Evolutionary conservation across 2,329 filamentous ascomycete species (phyloP), one percentile per base, ranked within the genome.

Genomic region (Massarina eburnea): DNA sequence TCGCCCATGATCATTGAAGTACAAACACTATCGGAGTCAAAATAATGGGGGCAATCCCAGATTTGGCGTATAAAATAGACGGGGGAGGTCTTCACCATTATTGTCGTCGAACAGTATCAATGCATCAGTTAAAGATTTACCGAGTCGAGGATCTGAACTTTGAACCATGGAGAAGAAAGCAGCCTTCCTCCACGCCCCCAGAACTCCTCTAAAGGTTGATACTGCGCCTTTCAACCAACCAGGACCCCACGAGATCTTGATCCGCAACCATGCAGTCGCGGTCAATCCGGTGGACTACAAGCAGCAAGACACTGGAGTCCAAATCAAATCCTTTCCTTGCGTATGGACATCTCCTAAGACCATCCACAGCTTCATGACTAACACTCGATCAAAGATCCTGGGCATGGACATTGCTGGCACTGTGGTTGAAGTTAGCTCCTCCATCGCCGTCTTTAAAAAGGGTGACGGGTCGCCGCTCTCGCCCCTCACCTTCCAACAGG

Each of bases 221-320:
- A 36, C 54, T 19, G 52, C 55, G 6, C 49, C 52, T 2, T 36
- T 61, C 21, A 45, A 52, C 1, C 24, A 38, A 3, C 57, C 56
- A 3, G 46, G 41, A 8, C 43, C 49, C 1, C 21, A 51, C 22
- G 50, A 67, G 38, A 47, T 68, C n/a, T 39, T 68, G 1, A 64
- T 68, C 35, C 59, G 59, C 45, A 64, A 68, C 15, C 40, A 57
- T 9, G 58, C 65, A 18, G 37, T 58, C 10, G 66, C 64, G 10
- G 52, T 59, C 10, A 71, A 71, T 39, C 68, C 74, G 6, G 73
- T 76, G 45, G 74, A 76, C 55, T 75, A 70, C 68, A 49, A 50
- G 20, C 40, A 44, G 5, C 43, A 47, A 8, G 43, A 51, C 41
- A 57, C 46, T 35, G 38, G 47, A 6, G 27, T 40, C 8, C 18